A percentile compares a stretch with the other conserved stretches of the same genome.
Evolutionary conservation across 805 yeast genomes (phyloP).

Genomic region (Maudiozyma turicensis): DNA sequence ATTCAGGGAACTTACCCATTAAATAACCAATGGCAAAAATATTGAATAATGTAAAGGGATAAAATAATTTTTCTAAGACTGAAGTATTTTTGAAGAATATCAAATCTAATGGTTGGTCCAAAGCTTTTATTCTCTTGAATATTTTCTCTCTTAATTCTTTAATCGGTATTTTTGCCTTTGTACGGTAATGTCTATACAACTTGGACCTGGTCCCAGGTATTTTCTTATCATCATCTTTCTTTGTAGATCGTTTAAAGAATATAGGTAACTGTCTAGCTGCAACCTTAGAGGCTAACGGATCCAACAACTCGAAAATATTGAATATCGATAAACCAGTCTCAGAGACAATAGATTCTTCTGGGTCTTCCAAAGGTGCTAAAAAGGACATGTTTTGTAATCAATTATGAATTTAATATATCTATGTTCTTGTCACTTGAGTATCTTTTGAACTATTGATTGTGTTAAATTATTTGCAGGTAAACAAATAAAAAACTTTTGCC

Average conservation of each 20-base stretch:
- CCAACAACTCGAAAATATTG: constrained; percentile 20
- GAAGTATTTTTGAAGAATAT: constrained; percentile 34
- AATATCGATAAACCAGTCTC: constrained; percentile 9
- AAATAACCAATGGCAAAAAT: constrained; percentile 66
- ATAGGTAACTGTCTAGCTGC: constrained; percentile 7
- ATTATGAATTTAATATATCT: too few relatives aligned
- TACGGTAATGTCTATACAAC: constrained; percentile 6
- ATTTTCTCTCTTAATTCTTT: constrained; percentile 18
- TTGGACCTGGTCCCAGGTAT: neutral
- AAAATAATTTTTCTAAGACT: constrained; percentile 67
- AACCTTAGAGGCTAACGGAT: constrained; percentile 24
- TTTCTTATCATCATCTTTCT: neutral
- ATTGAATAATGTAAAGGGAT: constrained; percentile 58
- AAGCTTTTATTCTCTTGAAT: constrained; percentile 14
- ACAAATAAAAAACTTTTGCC: too few relatives aligned
- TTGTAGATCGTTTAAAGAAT: neutral
- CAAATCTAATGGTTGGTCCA: constrained; percentile 21
- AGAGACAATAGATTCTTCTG: neutral
- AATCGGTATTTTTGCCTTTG: constrained; percentile 13
- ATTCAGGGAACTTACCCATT: constrained; percentile 68
- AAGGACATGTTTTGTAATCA: neutral
- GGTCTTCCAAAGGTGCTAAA: neutral
- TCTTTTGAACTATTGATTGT: too few relatives aligned
- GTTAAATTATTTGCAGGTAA: too few relatives aligned
- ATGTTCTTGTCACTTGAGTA: too few relatives aligned